Evolutionary conservation across 2,329 filamentous ascomycete species (phyloP).

Genomic region (Amylocarpus encephaloides): DNA sequence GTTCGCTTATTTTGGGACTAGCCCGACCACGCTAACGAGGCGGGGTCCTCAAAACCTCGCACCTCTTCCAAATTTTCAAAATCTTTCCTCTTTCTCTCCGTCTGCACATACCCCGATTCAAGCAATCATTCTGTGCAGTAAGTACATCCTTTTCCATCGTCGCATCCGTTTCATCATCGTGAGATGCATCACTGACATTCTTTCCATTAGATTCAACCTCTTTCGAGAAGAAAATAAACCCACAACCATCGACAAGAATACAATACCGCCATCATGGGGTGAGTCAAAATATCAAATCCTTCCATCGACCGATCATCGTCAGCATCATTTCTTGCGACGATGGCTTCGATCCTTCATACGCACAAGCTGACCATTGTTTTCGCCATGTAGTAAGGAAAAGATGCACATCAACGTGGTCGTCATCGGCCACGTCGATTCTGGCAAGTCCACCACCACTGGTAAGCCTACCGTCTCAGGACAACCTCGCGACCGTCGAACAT

Average conservation of each 20-base stretch:
- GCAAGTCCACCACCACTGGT: constrained; percentile 96
- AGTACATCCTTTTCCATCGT: constrained; percentile 8
- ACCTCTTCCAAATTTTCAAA: background rate
- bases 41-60: background rate
- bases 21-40: background rate
- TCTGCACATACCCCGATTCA: constrained; percentile 30
- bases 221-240: constrained; percentile 21
- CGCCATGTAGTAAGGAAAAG: constrained; percentile 76
- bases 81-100: constrained; percentile 9
- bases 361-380: constrained; percentile 21
- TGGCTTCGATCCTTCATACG: constrained; percentile 13
- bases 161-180: background rate
- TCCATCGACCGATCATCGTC: constrained; percentile 9
- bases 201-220: constrained; percentile 23
- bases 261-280: constrained; percentile 33
- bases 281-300: constrained; percentile 17
- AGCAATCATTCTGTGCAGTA: constrained; percentile 31
- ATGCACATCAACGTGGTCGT: constrained; percentile 96
- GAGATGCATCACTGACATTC: constrained; percentile 17
- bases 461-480: constrained; percentile 38
- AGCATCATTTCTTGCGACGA: constrained; percentile 14
- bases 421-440: constrained; percentile 99
- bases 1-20: background rate
- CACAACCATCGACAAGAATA: constrained; percentile 18
- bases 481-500: constrained; percentile 7